Percentiles rank a stretch among this genome's conserved stretches.
These are phyloP conservation scores for Pachysandra terminalis DNA, from an alignment of 164 flowering plant species.

Conservation along the genomic window DNA sequence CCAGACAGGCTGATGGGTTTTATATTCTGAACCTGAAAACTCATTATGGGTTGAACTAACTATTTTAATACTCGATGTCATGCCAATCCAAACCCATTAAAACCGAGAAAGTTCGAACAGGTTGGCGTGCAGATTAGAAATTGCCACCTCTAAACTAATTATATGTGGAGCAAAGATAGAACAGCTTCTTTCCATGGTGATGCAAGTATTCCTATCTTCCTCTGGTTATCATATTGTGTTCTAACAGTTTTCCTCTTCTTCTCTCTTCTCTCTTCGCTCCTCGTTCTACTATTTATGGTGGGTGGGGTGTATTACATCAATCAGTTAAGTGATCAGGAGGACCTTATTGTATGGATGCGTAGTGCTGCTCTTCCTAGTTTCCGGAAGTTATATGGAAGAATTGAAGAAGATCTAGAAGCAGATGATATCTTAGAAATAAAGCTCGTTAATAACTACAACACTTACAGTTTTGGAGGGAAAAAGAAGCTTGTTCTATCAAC, in stretches of 20 bases:
- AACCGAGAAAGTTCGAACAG: no score
- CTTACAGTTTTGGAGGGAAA: slow-evolving; percentile 84
- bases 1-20: no score
- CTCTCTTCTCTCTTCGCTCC: neutral
- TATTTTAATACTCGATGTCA: no score
- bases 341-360: slow-evolving; percentile 96
- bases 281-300: slow-evolving; percentile 12
- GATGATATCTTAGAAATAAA: slow-evolving; percentile 49
- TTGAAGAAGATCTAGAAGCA: slow-evolving; percentile 67
- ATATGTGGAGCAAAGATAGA: neutral
- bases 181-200: neutral
- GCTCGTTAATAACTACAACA: slow-evolving; percentile 73
- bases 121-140: neutral
- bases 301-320: slow-evolving; percentile 10
- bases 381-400: slow-evolving; percentile 81
- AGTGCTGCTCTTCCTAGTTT: slow-evolving; percentile 87
- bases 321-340: slow-evolving; percentile 86
- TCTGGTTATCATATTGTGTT: neutral
- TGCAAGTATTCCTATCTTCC: neutral
- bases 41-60: no score
- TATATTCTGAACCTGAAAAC: no score
- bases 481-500: slow-evolving; percentile 81
- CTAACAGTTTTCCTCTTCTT: slow-evolving; percentile 4
- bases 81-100: no score
- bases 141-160: neutral